These are phyloP conservation scores for Polytrichum formosum DNA, from an alignment of 225 moss, liverwort and hornwort species.

Conservation along the genomic window DNA sequence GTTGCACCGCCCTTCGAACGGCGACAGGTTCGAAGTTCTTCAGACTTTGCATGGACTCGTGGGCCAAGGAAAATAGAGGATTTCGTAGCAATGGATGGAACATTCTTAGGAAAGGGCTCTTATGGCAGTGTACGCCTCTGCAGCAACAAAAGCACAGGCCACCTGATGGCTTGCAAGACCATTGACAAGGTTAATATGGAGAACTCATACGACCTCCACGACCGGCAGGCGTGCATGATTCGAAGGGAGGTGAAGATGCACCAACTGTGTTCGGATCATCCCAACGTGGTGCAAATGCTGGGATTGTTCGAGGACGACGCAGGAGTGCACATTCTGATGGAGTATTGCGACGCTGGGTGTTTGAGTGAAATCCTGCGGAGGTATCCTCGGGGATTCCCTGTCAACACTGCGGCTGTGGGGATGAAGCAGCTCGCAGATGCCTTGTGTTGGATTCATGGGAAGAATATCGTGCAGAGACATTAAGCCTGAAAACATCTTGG, in stretches of 20 bases:
- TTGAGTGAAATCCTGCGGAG: not conserved
- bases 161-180: not conserved
- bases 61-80: not conserved
- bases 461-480: not conserved
- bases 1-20: no score
- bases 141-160: not conserved
- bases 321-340: not conserved
- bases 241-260: slow-evolving; percentile 2
- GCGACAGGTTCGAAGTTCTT: not conserved
- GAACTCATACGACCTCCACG: not conserved
- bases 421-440: not conserved
- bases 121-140: not conserved
- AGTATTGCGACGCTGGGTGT: not conserved
- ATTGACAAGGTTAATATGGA: not conserved
- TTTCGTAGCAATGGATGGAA: not conserved
- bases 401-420: not conserved
- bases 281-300: not conserved
- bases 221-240: not conserved
- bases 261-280: not conserved
- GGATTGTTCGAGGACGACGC: not conserved
- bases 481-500: not conserved
- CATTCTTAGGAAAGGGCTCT: not conserved
- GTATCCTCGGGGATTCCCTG: not conserved
- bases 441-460: not conserved
- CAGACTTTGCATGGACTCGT: not conserved